Evolutionary conservation across 1,284 basidiomycete species (phyloP).

Genomic region (Rhodotorula sp.): DNA sequence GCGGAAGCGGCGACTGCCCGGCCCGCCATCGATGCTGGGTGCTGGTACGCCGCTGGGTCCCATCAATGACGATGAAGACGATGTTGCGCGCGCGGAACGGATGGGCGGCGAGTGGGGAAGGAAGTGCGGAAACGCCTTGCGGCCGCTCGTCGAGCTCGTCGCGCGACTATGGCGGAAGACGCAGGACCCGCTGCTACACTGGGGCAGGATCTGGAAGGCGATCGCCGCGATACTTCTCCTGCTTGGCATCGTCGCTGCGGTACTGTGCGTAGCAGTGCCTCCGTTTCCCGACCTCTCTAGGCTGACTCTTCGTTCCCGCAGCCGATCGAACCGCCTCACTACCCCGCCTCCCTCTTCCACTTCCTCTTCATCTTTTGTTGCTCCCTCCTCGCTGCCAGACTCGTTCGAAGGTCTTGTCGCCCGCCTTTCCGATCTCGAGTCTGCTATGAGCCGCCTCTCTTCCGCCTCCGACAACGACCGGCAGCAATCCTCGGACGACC

Average conservation of each 20-base stretch:
- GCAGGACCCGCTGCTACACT: conserved; percentile 37
- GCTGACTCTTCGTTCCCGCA: conserved; percentile 20
- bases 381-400: conserved; percentile 61
- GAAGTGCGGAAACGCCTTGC: conserved; percentile 11
- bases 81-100: neutral
- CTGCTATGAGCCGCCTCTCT: conserved; percentile 46
- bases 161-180: conserved; percentile 4
- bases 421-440: conserved; percentile 56
- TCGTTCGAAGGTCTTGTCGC: conserved; percentile 67
- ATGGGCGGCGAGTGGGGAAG: conserved; percentile 6
- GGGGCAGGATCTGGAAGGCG: conserved; percentile 51
- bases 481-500: conserved; percentile 14
- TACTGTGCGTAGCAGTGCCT: conserved; percentile 3
- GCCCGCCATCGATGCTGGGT: conserved; percentile 26
- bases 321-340: conserved; percentile 14
- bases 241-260: neutral
- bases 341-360: conserved; percentile 6
- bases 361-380: conserved; percentile 44
- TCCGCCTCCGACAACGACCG: conserved; percentile 51
- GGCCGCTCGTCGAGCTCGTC: conserved; percentile 1
- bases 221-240: conserved; percentile 52
- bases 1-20: conserved; percentile 10
- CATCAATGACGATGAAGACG: neutral
- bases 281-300: neutral
- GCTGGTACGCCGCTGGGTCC: neutral